These are phyloP conservation scores for Acanthamoeba rhysodes DNA, from an alignment of 208 protist genomes.

Conservation along the genomic window DNA sequence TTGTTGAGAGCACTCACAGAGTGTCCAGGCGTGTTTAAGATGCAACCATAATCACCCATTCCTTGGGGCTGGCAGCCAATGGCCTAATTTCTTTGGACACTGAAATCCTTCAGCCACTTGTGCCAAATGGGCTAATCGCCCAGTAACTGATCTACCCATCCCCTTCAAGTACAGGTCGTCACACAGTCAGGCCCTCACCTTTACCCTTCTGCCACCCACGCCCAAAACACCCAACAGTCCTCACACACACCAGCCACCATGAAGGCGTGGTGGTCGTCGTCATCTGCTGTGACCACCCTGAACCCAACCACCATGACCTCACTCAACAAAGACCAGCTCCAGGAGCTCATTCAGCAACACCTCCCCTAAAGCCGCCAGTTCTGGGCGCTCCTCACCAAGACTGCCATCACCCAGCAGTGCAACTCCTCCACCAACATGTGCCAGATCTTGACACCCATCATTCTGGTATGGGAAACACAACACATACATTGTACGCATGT, in stretches of 20 bases:
- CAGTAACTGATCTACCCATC: too few relatives aligned
- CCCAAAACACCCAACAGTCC: too few relatives aligned
- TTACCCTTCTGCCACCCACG: too few relatives aligned
- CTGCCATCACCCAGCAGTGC: slow-evolving; percentile 42
- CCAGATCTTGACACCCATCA: slow-evolving; percentile 49
- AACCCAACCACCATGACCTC: not conserved
- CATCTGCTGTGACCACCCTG: not conserved
- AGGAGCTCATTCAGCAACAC: not conserved
- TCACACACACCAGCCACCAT: too few relatives aligned
- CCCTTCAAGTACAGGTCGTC: too few relatives aligned
- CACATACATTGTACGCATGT: too few relatives aligned
- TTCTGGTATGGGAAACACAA: not conserved
- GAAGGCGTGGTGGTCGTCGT: too few relatives aligned
- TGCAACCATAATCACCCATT: too few relatives aligned
- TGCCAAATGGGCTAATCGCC: too few relatives aligned
- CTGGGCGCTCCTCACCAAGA: slow-evolving; percentile 68
- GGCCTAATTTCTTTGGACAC: slow-evolving; percentile 4
- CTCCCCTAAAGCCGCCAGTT: slow-evolving; percentile 22
- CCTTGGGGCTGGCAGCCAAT: not conserved
- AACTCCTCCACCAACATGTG: slow-evolving; percentile 56
- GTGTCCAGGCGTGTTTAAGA: too few relatives aligned
- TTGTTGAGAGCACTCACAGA: too few relatives aligned
- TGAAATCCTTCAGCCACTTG: not conserved
- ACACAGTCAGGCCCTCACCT: too few relatives aligned
- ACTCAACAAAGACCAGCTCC: not conserved